A percentile compares a stretch with the other conserved stretches of the same genome.
Conservation (phyloP, 495 filamentous ascomycete genomes). For the Penicillium pulvis region DNA sequence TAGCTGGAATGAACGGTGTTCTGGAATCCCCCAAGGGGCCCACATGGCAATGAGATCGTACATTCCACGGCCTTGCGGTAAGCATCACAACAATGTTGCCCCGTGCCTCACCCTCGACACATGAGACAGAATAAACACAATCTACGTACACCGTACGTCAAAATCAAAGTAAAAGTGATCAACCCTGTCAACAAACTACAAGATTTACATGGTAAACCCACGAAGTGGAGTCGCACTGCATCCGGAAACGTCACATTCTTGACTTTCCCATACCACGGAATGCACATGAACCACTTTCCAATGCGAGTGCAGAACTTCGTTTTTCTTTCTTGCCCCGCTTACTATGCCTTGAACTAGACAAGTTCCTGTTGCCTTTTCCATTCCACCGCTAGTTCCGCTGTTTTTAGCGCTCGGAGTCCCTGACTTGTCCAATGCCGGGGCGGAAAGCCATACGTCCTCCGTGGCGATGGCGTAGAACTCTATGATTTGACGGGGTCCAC, state of each 20-base stretch:
- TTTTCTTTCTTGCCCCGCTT: neutral
- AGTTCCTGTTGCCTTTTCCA: constrained; percentile 19
- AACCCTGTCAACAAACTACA: neutral
- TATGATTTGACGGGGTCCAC: constrained; percentile 17
- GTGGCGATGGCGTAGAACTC: constrained; percentile 4
- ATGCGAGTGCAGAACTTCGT: constrained; percentile 12
- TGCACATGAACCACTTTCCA: constrained; percentile 18
- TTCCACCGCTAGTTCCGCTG: constrained; percentile 6
- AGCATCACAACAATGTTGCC: constrained; percentile 14
- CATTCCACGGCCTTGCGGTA: constrained; percentile 15
- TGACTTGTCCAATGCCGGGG: constrained; percentile 9
- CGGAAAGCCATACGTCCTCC: neutral
- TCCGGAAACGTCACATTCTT: constrained; percentile 20
- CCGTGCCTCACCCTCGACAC: constrained; percentile 7
- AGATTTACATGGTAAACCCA: neutral
- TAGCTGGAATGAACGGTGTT: constrained; percentile 9
- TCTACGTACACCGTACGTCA: neutral
- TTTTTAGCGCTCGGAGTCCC: neutral
- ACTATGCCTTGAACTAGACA: neutral
- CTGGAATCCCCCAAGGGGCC: constrained; percentile 21
- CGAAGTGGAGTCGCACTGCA: constrained; percentile 10
- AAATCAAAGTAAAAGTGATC: constrained; percentile 1
- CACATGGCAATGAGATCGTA: constrained; percentile 19
- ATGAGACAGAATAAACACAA: neutral
- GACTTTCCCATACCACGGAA: constrained; percentile 11